These are phyloP conservation scores for Trichoderma semiorbis DNA, from an alignment of 2,329 filamentous ascomycete species.

Conservation along the genomic window DNA sequence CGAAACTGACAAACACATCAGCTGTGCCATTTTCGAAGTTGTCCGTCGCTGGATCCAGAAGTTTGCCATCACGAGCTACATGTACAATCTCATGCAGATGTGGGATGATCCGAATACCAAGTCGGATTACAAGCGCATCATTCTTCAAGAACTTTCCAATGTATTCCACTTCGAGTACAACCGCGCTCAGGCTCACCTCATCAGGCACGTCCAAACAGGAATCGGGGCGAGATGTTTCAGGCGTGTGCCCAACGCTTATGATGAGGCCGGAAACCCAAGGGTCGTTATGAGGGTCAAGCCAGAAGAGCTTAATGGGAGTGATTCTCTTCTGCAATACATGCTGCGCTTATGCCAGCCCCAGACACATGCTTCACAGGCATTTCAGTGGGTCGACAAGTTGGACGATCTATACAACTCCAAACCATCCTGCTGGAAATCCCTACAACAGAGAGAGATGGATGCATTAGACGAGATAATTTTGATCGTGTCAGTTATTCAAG, in stretches of 20 bases:
- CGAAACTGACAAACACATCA: slow-evolving; percentile 42
- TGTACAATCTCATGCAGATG: slow-evolving; percentile 35
- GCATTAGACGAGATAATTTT: background rate
- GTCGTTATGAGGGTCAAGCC: slow-evolving; percentile 41
- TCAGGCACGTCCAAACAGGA: slow-evolving; percentile 37
- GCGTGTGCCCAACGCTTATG: slow-evolving; percentile 33
- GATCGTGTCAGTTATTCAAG: background rate
- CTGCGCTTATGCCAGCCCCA: slow-evolving; percentile 24
- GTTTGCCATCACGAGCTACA: slow-evolving; percentile 40
- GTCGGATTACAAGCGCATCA: slow-evolving; percentile 28
- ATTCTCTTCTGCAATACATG: slow-evolving; percentile 39
- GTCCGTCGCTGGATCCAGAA: slow-evolving; percentile 27
- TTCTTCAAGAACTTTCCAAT: slow-evolving; percentile 47
- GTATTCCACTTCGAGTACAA: slow-evolving; percentile 42
- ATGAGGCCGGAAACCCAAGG: slow-evolving; percentile 35
- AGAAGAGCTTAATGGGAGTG: slow-evolving; percentile 33
- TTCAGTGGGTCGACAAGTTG: background rate
- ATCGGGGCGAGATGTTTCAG: slow-evolving; percentile 41
- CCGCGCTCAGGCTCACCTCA: slow-evolving; percentile 38
- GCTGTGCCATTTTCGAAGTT: slow-evolving; percentile 39
- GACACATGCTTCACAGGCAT: background rate
- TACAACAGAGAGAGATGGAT: background rate
- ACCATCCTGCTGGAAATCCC: background rate
- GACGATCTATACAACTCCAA: background rate
- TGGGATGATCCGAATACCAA: slow-evolving; percentile 24